phyloP scores from a whole-genome alignment of 768 basidiomycete species.

The Amanita subjunquillea region DNA sequence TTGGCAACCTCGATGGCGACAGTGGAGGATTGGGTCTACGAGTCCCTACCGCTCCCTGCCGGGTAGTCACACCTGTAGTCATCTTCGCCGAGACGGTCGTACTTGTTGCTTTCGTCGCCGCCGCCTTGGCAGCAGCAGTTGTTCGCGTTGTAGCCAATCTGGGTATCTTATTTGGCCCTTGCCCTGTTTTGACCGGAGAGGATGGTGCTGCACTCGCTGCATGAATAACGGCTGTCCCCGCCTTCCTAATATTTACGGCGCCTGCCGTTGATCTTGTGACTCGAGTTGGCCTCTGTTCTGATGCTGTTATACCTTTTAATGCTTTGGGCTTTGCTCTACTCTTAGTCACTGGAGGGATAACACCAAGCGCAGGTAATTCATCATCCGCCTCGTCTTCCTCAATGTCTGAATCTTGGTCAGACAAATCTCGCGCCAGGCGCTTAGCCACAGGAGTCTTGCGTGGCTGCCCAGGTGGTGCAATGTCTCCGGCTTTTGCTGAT shows the following conservation, averaged over 20 bases:
- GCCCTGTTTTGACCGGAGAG: constrained; percentile 34
- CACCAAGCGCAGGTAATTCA: constrained; percentile 51
- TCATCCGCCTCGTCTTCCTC: constrained; percentile 45
- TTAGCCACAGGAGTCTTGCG: constrained; percentile 82
- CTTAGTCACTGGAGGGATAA: constrained; percentile 25
- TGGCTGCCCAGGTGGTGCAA: constrained; percentile 74
- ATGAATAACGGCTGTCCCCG: constrained; percentile 24
- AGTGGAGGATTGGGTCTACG: constrained; percentile 38
- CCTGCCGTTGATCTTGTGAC: constrained; percentile 64
- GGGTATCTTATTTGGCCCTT: constrained; percentile 61
- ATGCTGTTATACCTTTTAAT: constrained; percentile 41
- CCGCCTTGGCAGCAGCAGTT: constrained; percentile 35
- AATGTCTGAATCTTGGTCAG: constrained; percentile 45
- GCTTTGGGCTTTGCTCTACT: constrained; percentile 26
- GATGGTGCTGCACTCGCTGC: constrained; percentile 17
- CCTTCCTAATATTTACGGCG: constrained; percentile 42
- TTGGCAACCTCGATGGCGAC: constrained; percentile 66
- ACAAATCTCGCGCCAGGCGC: constrained; percentile 56
- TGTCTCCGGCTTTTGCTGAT: constrained; percentile 58
- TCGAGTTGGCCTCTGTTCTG: constrained; percentile 65
- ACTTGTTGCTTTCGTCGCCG: constrained; percentile 22
- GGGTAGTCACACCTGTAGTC: constrained; percentile 14
- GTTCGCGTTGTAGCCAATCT: constrained; percentile 45
- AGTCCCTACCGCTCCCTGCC: background rate
- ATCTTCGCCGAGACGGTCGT: constrained; percentile 10